phyloP scores from a whole-genome alignment of 73 alveolate species.

The Stentor coeruleus region DNA sequence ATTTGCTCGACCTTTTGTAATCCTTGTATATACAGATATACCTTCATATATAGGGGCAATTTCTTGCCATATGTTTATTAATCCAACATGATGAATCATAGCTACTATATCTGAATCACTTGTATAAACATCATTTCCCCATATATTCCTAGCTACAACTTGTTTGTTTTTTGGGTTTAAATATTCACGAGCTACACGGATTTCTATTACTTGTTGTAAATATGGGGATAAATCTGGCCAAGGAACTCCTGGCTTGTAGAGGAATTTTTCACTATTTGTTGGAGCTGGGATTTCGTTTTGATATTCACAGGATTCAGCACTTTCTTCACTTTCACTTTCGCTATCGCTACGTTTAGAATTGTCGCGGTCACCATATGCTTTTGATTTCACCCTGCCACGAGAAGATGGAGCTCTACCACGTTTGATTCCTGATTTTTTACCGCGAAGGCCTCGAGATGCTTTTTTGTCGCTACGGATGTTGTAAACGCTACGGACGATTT shows the following conservation, averaged over 20 bases:
- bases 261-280: conserved; percentile 39
- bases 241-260: conserved; percentile 81
- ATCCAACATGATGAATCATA: conserved; percentile 81
- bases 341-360: neutral
- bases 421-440: neutral
- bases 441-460: neutral
- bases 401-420: neutral
- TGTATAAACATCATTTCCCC: conserved; percentile 84
- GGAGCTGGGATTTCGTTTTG: neutral
- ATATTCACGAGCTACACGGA: conserved; percentile 69
- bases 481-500: neutral
- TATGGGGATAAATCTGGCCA: conserved; percentile 78
- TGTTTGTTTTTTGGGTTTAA: conserved; percentile 79
- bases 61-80: conserved; percentile 60
- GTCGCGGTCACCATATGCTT: neutral
- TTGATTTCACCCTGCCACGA: conserved; percentile 6
- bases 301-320: neutral
- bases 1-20: conserved; percentile 68
- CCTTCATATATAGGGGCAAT: conserved; percentile 76
- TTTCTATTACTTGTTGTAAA: conserved; percentile 69
- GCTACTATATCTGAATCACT: conserved; percentile 88
- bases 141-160: conserved; percentile 63
- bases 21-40: conserved; percentile 67
- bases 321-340: conserved; percentile 20
- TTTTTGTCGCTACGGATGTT: neutral